Base-by-base conservation (phyloP, 139 green algal species). In the Raphidocelis subcapitata region DNA sequence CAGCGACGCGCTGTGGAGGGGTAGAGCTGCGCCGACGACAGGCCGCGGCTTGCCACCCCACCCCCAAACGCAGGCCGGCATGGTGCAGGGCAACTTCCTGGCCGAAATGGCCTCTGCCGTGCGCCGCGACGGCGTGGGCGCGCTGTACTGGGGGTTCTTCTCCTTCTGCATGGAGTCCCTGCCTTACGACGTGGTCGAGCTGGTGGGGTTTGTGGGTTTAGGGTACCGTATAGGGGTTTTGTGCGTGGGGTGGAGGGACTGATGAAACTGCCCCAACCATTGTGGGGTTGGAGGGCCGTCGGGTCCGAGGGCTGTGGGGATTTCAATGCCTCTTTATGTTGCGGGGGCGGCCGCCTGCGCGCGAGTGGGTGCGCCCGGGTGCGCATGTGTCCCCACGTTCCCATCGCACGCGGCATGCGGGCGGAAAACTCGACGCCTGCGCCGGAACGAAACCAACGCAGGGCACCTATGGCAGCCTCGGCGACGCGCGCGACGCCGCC, bases 101-200 rank as follows among this genome's bases (percentile, higher is more conserved):
- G 15, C 24, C 1, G 79, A 82, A 57, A 92, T 92, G 86, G 51
- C 65, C 5, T 33, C 55, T 15, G 77, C 69, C 3, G 76, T 85
- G 28, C 77, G 69, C 5, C 51, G 16, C 28, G 55, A 69, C 41
- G 84, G 81, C 52, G 24, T 80, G 4, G 78, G 68, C 16, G 67
- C 65, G 0, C 67, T 93, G 51, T 93, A 88, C 63, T 79, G 74
- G 56, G 84, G 81, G 54, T 93, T 90, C 74, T 67, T 85, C 24
- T 75, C 89, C 1, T 78, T 72, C 18, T n/a, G 71, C 1, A 72
- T 94, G 26, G 89, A 93, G 72, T 77, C 76, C 0, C 77, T 88
- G 5, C 90, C 90, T 0, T 85, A 92, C 26, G 90, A 95, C 51
- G 79, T 89, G 3, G 79, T 78, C 1, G 90, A 93, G 72, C 69